These are phyloP conservation scores for Turritis glabra DNA, from an alignment of 345 rosid genomes.

Conservation along the genomic window DNA sequence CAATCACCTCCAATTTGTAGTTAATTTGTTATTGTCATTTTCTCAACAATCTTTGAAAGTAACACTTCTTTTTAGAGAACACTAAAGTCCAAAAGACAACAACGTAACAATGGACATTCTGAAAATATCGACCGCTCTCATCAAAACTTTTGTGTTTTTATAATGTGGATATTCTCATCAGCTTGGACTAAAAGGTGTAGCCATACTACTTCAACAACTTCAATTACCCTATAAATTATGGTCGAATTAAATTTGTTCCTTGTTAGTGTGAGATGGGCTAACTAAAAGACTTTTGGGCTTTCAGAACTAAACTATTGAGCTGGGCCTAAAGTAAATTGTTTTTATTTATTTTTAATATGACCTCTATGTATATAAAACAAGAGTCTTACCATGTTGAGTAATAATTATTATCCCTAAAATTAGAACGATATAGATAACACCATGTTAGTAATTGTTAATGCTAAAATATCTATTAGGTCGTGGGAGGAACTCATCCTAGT, in stretches of 20 bases:
- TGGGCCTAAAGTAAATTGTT: neutral
- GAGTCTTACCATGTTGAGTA: no score
- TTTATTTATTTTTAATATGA: neutral
- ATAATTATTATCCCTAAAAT: no score
- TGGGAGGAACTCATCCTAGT: no score
- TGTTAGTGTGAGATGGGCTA: neutral
- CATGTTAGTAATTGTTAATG: no score
- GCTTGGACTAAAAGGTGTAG: neutral
- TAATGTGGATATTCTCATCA: neutral
- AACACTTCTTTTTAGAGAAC: slow-evolving; percentile 1
- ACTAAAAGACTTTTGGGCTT: neutral
- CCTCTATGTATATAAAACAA: neutral
- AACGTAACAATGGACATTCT: neutral
- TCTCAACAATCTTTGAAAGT: slow-evolving; percentile 28
- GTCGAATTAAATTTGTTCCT: neutral
- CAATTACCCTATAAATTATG: neutral
- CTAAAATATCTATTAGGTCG: no score
- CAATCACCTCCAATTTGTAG: slow-evolving; percentile 17
- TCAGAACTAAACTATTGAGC: neutral
- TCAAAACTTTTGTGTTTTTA: neutral
- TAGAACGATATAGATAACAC: no score
- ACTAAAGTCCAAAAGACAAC: slow-evolving; percentile 3
- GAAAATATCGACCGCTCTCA: neutral
- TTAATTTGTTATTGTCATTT: slow-evolving; percentile 36
- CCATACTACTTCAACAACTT: neutral